Base-by-base conservation (phyloP, 2,329 filamentous ascomycete species). In the Tolypocladium album region DNA sequence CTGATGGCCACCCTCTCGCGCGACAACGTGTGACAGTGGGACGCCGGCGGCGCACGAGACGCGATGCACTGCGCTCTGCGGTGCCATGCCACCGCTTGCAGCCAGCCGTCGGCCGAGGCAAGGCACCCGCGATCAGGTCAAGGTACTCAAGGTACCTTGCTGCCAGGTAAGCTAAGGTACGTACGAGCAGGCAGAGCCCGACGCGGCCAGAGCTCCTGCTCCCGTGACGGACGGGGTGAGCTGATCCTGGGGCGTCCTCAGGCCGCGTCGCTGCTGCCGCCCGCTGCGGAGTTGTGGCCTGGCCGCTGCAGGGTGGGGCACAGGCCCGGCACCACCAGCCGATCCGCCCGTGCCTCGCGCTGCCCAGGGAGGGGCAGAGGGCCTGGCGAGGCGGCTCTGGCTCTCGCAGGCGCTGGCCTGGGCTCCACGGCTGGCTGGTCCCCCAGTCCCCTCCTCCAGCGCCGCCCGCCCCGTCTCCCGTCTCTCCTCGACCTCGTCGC, bases 321-420 rank as follows among this genome's bases (percentile, higher is more conserved):
- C 27, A 59, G 59, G 59, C 61, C 62, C 60, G 62, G 62, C 61
- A 64, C 57, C 61, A 58, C 62, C 62, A 59, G 63, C 63, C 63
- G 63, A 64, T 64, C 60, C 63, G 60, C 63, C 62, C 62, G 63
- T 63, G 56, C 60, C 52, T 50, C 31, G 24, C 40, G 15, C 40
- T 34, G 57, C 55, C 24, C n/a, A 47, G 43, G 43, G 43, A 24
- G 43, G 43, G 43, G 43, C 7, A 22, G 42, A 22, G 42, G 42
- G 9, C n/a, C 55, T 40, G 55, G n/a, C 38, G 17, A n/a, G 24
- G 36, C 38, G 55, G 55, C 31, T n/a, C 55, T 42, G 55, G 34
- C 38, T 36, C 39, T 56, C 24, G 47, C 47, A 17, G 27, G 47
- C 27, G 8, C 47, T 34, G 47, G 47, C 17, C 17, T 20, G 20